Evolutionary conservation across 257 asterid species (phyloP).

Genomic region (Lavandula angustifolia): DNA sequence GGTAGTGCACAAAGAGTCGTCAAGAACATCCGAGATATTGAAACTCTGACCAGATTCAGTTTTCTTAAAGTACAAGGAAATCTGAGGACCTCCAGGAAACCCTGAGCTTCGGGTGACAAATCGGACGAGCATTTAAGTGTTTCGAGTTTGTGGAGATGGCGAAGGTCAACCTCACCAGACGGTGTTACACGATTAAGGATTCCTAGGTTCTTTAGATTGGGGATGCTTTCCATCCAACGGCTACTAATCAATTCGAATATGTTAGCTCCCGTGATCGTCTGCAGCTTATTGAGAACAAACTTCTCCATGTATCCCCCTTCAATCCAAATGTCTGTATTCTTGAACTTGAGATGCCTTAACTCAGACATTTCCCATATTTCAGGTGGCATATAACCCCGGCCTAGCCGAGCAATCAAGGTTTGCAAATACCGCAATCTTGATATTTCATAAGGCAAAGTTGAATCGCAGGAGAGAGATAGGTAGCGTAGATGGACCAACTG

Average conservation of each 20-base stretch:
- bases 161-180: not conserved
- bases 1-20: constrained; percentile 3
- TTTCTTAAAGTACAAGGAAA: not conserved
- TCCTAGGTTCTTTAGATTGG: no score
- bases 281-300: no score
- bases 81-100: not conserved
- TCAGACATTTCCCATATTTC: no score
- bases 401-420: not conserved
- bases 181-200: no score
- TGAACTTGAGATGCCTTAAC: no score
- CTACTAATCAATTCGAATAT: no score
- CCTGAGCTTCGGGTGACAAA: not conserved
- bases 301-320: no score
- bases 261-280: no score
- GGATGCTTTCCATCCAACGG: no score
- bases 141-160: not conserved
- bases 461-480: not conserved
- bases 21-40: not conserved
- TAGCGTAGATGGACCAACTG: not conserved
- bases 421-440: constrained; percentile 15
- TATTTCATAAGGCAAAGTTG: not conserved
- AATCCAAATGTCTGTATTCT: no score
- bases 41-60: not conserved
- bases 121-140: constrained; percentile 11
- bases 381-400: no score